Percentiles rank a stretch among this genome's conserved stretches.
phyloP scores from a whole-genome alignment of 768 basidiomycete genomes.

The Boletus insuetus region DNA sequence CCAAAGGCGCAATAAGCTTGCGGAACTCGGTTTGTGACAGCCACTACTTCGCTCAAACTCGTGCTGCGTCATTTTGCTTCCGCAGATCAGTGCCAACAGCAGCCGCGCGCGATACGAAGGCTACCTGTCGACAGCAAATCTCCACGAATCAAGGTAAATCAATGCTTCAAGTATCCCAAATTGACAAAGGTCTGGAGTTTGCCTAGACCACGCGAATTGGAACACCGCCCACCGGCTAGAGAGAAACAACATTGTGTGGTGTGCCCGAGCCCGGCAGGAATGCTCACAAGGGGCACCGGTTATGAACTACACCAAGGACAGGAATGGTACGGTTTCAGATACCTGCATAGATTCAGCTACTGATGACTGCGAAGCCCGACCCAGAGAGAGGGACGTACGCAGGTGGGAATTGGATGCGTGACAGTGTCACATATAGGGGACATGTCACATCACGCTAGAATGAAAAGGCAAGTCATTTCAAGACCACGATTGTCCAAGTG shows the following conservation, averaged over 20 bases:
- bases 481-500: conserved; percentile 24
- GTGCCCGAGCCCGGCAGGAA: neutral
- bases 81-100: conserved; percentile 4
- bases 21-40: conserved; percentile 17
- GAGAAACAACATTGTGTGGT: neutral
- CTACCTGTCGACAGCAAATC: neutral
- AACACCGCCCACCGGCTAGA: conserved; percentile 11
- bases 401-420: conserved; percentile 15
- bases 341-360: neutral
- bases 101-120: neutral
- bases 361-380: neutral
- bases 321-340: conserved; percentile 1
- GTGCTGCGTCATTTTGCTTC: conserved; percentile 16
- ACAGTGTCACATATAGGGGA: conserved; percentile 30
- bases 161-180: neutral
- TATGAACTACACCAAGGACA: neutral
- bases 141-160: conserved; percentile 4
- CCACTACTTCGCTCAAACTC: conserved; percentile 5
- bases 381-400: conserved; percentile 1
- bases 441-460: conserved; percentile 26
- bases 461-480: conserved; percentile 30
- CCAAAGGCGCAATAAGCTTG: conserved; percentile 22
- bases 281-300: neutral
- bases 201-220: conserved; percentile 12
- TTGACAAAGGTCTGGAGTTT: neutral